Evolutionary conservation across 106 monocot genomes (phyloP).

Genomic region (Dendrobium chrysotoxum): DNA sequence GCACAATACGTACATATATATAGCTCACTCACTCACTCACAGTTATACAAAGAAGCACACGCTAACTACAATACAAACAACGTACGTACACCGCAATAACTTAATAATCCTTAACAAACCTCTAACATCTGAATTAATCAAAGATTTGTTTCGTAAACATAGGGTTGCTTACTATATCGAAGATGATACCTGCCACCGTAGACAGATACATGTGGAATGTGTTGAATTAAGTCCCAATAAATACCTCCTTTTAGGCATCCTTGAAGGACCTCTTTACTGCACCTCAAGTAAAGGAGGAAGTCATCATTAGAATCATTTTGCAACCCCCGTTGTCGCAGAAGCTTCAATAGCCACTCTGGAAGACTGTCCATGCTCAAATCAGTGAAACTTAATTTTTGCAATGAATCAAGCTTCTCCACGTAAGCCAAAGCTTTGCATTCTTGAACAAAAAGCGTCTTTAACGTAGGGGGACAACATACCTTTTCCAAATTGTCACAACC

Average conservation of each 20-base stretch:
- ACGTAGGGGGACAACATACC: not conserved
- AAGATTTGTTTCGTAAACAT: conserved; percentile 20
- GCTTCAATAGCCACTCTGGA: conserved; percentile 13
- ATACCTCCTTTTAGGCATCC: conserved; percentile 4
- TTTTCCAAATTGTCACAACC: not conserved
- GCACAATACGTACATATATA: too few species aligned
- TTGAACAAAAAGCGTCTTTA: not conserved
- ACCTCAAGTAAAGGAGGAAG: not conserved
- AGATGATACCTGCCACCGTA: conserved; percentile 2
- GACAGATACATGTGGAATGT: conserved; percentile 15
- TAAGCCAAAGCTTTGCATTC: not conserved
- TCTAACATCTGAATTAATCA: not conserved
- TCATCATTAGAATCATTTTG: not conserved
- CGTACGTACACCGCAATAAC: too few species aligned
- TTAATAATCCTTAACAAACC: too few species aligned
- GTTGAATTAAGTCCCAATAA: conserved; percentile 25
- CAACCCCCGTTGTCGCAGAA: not conserved
- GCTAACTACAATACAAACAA: too few species aligned
- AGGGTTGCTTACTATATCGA: conserved; percentile 20
- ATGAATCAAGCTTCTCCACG: not conserved
- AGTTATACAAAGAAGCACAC: too few species aligned
- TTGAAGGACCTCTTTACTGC: not conserved
- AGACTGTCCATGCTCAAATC: not conserved
- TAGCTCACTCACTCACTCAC: too few species aligned
- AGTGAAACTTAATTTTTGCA: not conserved